These are phyloP conservation scores for Tulasnella sp. DNA, from an alignment of 768 basidiomycete genomes.

Conservation along the genomic window DNA sequence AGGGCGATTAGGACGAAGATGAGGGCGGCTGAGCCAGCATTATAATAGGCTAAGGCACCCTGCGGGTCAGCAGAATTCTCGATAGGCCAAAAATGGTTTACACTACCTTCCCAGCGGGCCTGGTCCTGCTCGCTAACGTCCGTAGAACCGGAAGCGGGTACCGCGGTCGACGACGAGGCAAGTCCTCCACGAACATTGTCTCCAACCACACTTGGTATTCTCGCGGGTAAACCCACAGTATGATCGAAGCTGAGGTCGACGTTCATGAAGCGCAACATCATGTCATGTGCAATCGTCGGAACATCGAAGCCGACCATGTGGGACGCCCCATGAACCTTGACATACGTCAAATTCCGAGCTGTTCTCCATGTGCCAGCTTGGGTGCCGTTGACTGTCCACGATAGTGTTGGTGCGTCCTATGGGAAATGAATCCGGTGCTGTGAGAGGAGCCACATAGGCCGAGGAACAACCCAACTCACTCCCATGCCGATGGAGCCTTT, in stretches of 20 bases:
- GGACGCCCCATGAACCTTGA: constrained; percentile 87
- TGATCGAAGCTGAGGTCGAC: constrained; percentile 67
- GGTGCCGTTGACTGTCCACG: constrained; percentile 69
- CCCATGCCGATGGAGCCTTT: constrained; percentile 78
- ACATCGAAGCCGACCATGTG: constrained; percentile 94
- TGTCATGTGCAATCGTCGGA: constrained; percentile 87
- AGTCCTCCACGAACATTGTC: constrained; percentile 57
- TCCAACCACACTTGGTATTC: constrained; percentile 78
- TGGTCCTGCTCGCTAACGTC: constrained; percentile 75
- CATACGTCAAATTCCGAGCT: constrained; percentile 87
- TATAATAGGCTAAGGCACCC: constrained; percentile 75
- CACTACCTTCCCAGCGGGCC: constrained; percentile 86
- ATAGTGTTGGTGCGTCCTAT: constrained; percentile 55
- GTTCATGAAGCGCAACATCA: constrained; percentile 97
- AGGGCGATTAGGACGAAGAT: constrained; percentile 70
- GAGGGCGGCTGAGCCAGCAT: constrained; percentile 83
- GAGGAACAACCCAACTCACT: constrained; percentile 48
- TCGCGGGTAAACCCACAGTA: constrained; percentile 74
- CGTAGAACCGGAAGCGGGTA: constrained; percentile 39
- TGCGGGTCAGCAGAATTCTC: neutral
- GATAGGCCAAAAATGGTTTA: neutral
- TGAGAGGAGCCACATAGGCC: neutral
- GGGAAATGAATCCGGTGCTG: neutral
- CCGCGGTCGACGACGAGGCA: constrained; percentile 42
- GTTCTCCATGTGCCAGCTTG: constrained; percentile 89